A percentile compares a stretch with the other conserved stretches of the same genome.
phyloP scores from a whole-genome alignment of 306 rosid species.

The Gillenia trifoliata region DNA sequence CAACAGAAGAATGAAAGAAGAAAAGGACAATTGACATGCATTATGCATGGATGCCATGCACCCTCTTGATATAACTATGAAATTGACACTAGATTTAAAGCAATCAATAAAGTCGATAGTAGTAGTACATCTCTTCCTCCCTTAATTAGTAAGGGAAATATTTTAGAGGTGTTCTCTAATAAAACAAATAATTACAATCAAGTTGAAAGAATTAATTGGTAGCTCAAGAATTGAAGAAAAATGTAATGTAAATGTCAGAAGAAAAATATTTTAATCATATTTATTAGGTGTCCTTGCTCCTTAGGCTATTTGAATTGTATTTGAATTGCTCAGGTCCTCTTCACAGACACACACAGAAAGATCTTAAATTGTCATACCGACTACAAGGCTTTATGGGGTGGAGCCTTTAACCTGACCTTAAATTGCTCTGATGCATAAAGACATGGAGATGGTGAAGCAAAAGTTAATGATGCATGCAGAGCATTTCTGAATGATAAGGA shows the following conservation, averaged over 20 bases:
- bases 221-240: not conserved
- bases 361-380: too few species aligned
- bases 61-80: not conserved
- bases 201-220: not conserved
- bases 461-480: too few species aligned
- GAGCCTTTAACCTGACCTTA: not conserved
- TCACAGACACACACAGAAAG: not conserved
- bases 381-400: not conserved
- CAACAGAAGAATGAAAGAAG: not conserved
- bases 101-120: not conserved
- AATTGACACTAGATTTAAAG: not conserved
- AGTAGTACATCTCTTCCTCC: not conserved
- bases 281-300: not conserved
- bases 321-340: not conserved
- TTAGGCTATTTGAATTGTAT: not conserved
- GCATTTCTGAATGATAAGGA: too few species aligned
- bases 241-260: not conserved
- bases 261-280: not conserved
- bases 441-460: too few species aligned
- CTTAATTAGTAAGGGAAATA: not conserved
- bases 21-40: not conserved
- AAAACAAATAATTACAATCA: too few species aligned
- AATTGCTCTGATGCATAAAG: too few species aligned
- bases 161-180: not conserved
- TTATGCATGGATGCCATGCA: not conserved